Evolutionary conservation across 257 asterid species (phyloP), one percentile per base, ranked within the genome.

Genomic region (Mitragyna speciosa): DNA sequence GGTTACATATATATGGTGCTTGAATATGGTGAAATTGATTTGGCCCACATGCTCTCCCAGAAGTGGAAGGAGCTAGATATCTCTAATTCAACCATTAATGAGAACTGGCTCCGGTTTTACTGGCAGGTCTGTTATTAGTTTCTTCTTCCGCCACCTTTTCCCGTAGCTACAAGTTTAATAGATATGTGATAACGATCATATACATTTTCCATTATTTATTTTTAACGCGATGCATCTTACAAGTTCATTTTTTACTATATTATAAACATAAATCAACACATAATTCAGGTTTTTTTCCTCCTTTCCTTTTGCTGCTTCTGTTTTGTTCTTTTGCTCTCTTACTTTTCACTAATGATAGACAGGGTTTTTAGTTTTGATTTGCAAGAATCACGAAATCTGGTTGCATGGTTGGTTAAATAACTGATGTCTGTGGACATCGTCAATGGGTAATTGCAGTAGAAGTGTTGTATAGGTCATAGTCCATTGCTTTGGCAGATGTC

Each of bases 71-170:
- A 92, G 82, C 83, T 96, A 74, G 97, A 94, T 78, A 84, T 85
- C 76, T 82, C 89, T 71, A 72, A 76, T 76, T 82, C 88, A 66
- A 86, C 84, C 80, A 93, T 96, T 78, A 98, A 94, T 87, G 97
- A 96, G 83, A 96, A 93, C 83, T 96, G 99, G 99, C 97, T 96
- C 63, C 92, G 99, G 33, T 96, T 93, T 90, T 94, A 96, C 85
- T 96, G 98, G 98, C 96, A 95, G 99, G 99, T 95, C 59, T 64
- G 74, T 79, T 75, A 68, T 76, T 24, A 70, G 69, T 54, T 78
- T 66, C 80, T 65, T 83, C 71, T 70, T 76, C 68, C 74, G 69
- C 17, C 80, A 28, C 19, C 54, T 61, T 76, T 20, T 52, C 22
- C 17, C 12, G 10, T 59, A 24, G 22, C 7, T 39, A 26, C 14